Evolutionary conservation across 129 eudicot species (phyloP).

Genomic region (Tagetes patula): DNA sequence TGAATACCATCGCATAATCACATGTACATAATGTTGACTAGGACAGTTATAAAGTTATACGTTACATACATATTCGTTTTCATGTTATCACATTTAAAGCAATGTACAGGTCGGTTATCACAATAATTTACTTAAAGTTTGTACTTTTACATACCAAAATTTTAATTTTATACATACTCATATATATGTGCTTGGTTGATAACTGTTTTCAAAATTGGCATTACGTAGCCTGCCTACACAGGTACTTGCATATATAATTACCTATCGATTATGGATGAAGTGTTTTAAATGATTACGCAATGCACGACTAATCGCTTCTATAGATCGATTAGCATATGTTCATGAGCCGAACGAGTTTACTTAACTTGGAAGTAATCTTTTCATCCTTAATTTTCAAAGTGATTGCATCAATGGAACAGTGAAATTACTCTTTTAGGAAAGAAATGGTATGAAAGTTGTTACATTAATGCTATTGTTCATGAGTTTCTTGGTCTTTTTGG

Average conservation of each 20-base stretch:
- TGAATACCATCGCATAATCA: too few species aligned
- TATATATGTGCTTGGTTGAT: too few species aligned
- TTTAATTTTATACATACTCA: too few species aligned
- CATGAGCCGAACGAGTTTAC: neutral
- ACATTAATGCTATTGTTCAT: neutral
- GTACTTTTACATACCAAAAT: too few species aligned
- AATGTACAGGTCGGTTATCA: too few species aligned
- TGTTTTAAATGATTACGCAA: neutral
- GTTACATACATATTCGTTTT: too few species aligned
- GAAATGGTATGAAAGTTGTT: neutral
- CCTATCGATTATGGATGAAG: neutral
- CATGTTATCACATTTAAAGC: too few species aligned
- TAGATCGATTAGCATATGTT: neutral
- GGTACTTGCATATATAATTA: neutral
- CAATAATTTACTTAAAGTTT: too few species aligned
- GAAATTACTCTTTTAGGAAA: neutral
- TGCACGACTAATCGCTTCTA: neutral
- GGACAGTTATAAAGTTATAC: too few species aligned
- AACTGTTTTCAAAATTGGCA: too few species aligned
- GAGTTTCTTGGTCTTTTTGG: neutral
- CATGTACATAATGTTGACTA: too few species aligned
- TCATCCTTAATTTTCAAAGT: neutral
- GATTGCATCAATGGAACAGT: neutral
- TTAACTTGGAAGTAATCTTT: neutral
- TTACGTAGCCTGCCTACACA: neutral